A percentile compares a stretch with the other conserved stretches of the same genome.
Conservation (phyloP, 2,329 filamentous ascomycete species). For the Claviceps pusilla region DNA sequence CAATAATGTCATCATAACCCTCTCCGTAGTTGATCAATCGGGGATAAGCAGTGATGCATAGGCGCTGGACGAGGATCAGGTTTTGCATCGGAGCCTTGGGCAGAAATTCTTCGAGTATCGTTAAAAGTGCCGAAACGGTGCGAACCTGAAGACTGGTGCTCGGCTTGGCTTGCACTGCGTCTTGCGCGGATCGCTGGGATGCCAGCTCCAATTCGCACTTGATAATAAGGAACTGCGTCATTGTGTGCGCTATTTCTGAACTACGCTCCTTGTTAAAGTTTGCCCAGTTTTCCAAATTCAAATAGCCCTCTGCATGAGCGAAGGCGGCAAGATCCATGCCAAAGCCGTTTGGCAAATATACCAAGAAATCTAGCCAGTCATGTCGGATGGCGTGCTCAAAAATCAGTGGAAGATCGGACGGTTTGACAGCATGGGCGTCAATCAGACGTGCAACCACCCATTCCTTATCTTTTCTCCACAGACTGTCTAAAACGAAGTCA, state of each 20-base stretch:
- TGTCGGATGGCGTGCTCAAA: conserved; percentile 59
- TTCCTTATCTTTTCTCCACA: conserved; percentile 79
- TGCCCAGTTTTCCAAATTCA: conserved; percentile 72
- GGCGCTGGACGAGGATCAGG: conserved; percentile 66
- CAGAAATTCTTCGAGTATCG: conserved; percentile 59
- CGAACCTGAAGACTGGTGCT: conserved; percentile 70
- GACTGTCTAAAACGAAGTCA: conserved; percentile 76
- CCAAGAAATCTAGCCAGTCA: conserved; percentile 69
- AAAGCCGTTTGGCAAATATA: conserved; percentile 67
- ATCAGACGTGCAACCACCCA: conserved; percentile 76
- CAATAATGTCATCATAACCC: conserved; percentile 81
- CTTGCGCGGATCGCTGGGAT: conserved; percentile 55
- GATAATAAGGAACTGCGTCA: conserved; percentile 69
- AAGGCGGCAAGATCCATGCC: conserved; percentile 76
- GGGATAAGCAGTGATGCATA: conserved; percentile 84
- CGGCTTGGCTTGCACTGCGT: conserved; percentile 37
- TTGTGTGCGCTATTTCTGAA: conserved; percentile 51
- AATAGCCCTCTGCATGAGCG: conserved; percentile 64
- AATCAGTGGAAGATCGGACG: conserved; percentile 27
- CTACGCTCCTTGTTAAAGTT: conserved; percentile 52
- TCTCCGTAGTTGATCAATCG: conserved; percentile 92
- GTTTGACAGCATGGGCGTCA: conserved; percentile 65
- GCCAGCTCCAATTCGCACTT: conserved; percentile 71
- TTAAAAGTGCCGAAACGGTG: conserved; percentile 67
- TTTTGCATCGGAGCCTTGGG: conserved; percentile 47